Evolutionary conservation across 2,329 filamentous ascomycete species (phyloP).

Genomic region (Epichloe bromicola): DNA sequence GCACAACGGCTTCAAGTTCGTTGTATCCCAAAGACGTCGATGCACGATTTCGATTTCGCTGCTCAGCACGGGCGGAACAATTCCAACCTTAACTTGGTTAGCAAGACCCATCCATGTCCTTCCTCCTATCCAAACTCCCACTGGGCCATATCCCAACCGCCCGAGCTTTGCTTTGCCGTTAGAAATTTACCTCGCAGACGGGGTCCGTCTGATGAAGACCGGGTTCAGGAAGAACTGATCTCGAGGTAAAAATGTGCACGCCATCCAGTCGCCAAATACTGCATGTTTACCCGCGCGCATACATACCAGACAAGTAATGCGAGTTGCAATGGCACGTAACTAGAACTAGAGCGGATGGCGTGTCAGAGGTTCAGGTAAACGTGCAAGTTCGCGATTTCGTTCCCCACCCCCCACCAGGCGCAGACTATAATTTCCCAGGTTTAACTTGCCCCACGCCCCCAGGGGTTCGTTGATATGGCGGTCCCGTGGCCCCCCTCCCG

Average conservation of each 20-base stretch:
- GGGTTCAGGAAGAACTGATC: too few species aligned
- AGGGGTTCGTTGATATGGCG: neutral
- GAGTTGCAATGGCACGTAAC: neutral
- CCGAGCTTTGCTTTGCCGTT: neutral
- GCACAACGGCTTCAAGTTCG: too few species aligned
- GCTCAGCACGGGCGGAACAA: too few species aligned
- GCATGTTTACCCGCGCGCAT: neutral
- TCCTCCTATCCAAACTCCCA: neutral
- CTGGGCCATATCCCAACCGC: neutral
- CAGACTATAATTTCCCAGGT: conserved; percentile 5
- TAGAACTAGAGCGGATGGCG: neutral
- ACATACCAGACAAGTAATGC: conserved; percentile 4
- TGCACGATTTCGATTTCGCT: too few species aligned
- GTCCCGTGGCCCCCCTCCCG: neutral
- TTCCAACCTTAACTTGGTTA: neutral
- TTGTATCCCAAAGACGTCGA: too few species aligned
- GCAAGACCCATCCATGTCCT: neutral
- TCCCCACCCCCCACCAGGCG: neutral
- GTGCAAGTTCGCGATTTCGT: neutral
- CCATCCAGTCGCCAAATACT: neutral
- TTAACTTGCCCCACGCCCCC: neutral
- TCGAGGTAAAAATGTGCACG: neutral
- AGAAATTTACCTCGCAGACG: too few species aligned
- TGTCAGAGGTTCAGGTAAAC: conserved; percentile 5
- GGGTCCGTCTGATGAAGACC: too few species aligned